A percentile compares a stretch with the other conserved stretches of the same genome.
Evolutionary conservation across 306 rosid genomes (phyloP).

Genomic region (Dalbergia cultrata): DNA sequence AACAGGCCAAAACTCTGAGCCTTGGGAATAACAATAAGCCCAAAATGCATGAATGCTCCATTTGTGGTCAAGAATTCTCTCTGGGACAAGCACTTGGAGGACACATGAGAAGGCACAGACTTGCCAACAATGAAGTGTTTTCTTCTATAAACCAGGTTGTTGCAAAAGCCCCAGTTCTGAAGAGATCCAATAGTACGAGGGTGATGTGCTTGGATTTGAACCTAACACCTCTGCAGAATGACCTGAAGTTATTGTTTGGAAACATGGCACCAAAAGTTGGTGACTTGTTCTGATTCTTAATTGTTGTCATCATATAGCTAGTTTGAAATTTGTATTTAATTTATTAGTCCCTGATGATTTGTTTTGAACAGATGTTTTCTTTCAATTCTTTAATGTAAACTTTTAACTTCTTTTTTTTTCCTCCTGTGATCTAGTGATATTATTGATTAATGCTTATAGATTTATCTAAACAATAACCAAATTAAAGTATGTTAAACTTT

Average conservation of each 20-base stretch:
- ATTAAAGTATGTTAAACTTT: no score
- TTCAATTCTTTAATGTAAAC: conserved; percentile 33
- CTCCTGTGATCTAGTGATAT: neutral
- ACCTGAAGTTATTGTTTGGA: conserved; percentile 71
- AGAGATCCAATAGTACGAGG: conserved; percentile 53
- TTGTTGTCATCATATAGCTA: neutral
- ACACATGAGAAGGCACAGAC: conserved; percentile 72
- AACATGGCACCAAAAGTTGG: conserved; percentile 63
- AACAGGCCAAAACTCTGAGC: neutral
- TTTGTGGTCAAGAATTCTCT: neutral
- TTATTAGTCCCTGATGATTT: neutral
- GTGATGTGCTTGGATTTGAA: conserved; percentile 69
- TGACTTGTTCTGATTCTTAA: conserved; percentile 48
- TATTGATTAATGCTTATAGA: no score
- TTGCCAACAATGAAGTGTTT: conserved; percentile 17
- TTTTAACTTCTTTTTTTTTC: no score
- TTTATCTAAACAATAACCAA: no score
- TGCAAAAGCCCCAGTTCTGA: conserved; percentile 50
- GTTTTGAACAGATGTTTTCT: conserved; percentile 19
- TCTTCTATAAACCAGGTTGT: conserved; percentile 13
- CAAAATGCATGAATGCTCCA: conserved; percentile 27
- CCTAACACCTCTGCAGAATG: conserved; percentile 83
- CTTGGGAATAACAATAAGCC: neutral
- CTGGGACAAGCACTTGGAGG: conserved; percentile 57
- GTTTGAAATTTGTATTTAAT: neutral